Base-by-base conservation (phyloP, 345 rosid genomes). In the Ceriops decandra region DNA sequence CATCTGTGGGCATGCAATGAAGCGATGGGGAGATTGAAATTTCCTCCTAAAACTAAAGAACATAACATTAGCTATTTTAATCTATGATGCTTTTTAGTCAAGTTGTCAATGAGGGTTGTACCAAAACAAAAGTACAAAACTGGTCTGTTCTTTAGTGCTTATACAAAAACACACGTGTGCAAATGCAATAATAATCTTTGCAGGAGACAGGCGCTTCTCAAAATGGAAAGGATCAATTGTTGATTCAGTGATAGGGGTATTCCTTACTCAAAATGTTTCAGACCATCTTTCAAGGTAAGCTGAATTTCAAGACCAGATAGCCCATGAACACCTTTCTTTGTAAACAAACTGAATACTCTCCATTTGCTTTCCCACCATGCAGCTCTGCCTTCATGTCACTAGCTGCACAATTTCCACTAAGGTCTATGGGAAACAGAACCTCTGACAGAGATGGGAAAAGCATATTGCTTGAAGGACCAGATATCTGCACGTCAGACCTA, bases 141-240 rank as follows among this genome's bases (percentile, higher is more conserved):
- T 22, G 38, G 54, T 9, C 36, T 36, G 52, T 56, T 64, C 38
- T 58, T 13, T 36, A 27, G 26, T 46, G 51, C 69, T 33, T 54
- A 21, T 10, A 4, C 30, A 80, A 36, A 32, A 35, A 60, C 52
- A 65, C 51, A 53, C 22, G 35, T 5, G 13, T 22, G 51, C 68
- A 47, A 56, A 31, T 57, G 35, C 21, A 21, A 60, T 56, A 21
- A 65, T 54, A 63, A 49, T 66, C 52, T 69, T 79, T 71, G 66
- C 91, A 93, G 98, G 98, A 64, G 97, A 93, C 73, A 84, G 98
- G 67, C 90, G 92, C 60, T 93, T 93, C 86, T 91, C 98, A 20
- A 85, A 82, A 76, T 93, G 98, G 98, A 93, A 93, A 77, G 98
- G 98, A 67, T 93, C 98, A 4, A 95, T 93, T 72, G 97, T 93